Percentiles rank a stretch among this genome's conserved stretches.
phyloP scores from a whole-genome alignment of 2,329 filamentous ascomycete genomes.

The Pezicula radicicola region DNA sequence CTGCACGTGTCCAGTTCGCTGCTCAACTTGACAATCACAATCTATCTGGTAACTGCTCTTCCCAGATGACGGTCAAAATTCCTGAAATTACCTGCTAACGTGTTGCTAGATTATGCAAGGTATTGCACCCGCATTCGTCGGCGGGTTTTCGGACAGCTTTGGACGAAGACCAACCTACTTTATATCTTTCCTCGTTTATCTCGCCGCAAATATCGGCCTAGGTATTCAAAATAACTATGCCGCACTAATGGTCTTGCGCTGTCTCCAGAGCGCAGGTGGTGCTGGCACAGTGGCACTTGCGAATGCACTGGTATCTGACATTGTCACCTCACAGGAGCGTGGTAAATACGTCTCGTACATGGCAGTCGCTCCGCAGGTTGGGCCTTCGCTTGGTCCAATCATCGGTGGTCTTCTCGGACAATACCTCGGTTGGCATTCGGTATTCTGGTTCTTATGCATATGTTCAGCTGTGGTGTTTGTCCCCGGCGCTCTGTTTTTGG shows the following conservation, averaged over 20 bases:
- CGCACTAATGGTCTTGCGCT: conserved; percentile 48
- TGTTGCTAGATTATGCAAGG: conserved; percentile 46
- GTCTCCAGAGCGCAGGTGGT: conserved; percentile 51
- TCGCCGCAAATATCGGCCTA: conserved; percentile 50
- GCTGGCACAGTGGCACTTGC: conserved; percentile 59
- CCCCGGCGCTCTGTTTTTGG: conserved; percentile 7
- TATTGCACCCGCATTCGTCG: conserved; percentile 52
- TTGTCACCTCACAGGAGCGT: conserved; percentile 62
- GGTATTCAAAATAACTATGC: conserved; percentile 44
- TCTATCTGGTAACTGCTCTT: conserved; percentile 25
- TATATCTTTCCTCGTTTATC: conserved; percentile 47
- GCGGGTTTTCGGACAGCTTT: conserved; percentile 47
- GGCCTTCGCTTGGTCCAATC: conserved; percentile 41
- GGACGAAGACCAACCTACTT: conserved; percentile 52
- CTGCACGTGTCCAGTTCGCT: conserved; percentile 36
- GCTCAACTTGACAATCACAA: conserved; percentile 32
- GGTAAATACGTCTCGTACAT: conserved; percentile 68
- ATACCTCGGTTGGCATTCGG: conserved; percentile 40
- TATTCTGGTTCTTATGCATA: conserved; percentile 49
- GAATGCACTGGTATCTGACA: conserved; percentile 66
- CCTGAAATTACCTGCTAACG: not conserved
- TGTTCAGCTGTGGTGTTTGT: conserved; percentile 33
- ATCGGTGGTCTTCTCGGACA: conserved; percentile 42
- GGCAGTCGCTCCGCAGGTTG: conserved; percentile 44
- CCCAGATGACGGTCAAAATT: no score